phyloP scores from a whole-genome alignment of 1,284 basidiomycete species.

The Sanghuangporus baumii region DNA sequence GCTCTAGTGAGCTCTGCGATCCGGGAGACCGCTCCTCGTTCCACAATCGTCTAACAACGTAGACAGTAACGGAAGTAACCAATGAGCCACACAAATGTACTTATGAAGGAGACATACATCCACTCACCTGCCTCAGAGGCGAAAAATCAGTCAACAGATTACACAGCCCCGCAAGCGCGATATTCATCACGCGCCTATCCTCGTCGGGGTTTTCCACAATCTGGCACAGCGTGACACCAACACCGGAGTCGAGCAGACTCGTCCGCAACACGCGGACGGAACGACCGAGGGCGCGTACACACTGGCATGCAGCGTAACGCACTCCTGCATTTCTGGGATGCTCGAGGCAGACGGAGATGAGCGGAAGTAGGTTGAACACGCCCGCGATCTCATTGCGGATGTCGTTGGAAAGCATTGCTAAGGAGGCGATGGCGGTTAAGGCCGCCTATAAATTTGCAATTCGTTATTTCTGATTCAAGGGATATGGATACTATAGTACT shows the following conservation, averaged over 20 bases:
- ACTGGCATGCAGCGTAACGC: constrained; percentile 81
- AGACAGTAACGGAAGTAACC: not conserved
- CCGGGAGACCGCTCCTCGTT: constrained; percentile 57
- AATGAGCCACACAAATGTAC: constrained; percentile 1
- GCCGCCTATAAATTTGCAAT: constrained; percentile 43
- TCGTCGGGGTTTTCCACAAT: constrained; percentile 52
- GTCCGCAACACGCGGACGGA: constrained; percentile 76
- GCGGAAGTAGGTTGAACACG: constrained; percentile 43
- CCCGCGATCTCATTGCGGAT: constrained; percentile 66
- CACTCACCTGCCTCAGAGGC: constrained; percentile 63
- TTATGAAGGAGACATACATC: not conserved
- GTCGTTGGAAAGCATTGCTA: constrained; percentile 65
- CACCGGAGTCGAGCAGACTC: constrained; percentile 75
- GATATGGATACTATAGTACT: constrained; percentile 14
- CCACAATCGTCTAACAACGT: constrained; percentile 49
- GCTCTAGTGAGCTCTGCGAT: constrained; percentile 52
- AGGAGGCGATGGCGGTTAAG: constrained; percentile 63
- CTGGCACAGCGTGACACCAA: constrained; percentile 65
- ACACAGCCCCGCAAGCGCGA: constrained; percentile 72
- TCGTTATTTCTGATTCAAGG: not conserved
- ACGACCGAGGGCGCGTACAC: constrained; percentile 74
- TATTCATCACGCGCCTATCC: constrained; percentile 65
- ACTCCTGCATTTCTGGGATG: constrained; percentile 64
- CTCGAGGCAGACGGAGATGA: constrained; percentile 47
- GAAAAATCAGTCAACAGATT: constrained; percentile 87